Percentiles rank a stretch among this genome's conserved stretches.
Evolutionary conservation across 2,329 filamentous ascomycete genomes (phyloP).

Genomic region (Coniochaeta pulveracea): DNA sequence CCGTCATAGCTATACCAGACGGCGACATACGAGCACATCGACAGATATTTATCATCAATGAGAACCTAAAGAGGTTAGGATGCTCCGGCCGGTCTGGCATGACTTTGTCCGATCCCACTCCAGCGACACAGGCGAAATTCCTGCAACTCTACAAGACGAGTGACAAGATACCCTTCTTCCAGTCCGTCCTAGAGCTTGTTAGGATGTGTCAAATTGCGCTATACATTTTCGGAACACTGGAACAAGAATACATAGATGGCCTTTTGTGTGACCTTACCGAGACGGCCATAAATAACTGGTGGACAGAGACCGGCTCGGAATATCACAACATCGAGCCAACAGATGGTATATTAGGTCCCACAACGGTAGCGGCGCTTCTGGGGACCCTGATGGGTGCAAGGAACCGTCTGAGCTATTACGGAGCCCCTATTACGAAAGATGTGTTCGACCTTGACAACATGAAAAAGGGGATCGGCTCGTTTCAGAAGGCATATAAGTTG

Average conservation of each 20-base stretch:
- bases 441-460: constrained; percentile 76
- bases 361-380: constrained; percentile 77
- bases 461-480: constrained; percentile 74
- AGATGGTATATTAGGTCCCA: constrained; percentile 85
- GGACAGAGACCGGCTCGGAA: constrained; percentile 85
- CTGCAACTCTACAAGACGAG: constrained; percentile 80
- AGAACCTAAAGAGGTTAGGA: constrained; percentile 81
- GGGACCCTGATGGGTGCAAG: constrained; percentile 83
- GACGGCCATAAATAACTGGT: constrained; percentile 85
- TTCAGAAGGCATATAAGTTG: constrained; percentile 82
- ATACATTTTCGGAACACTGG: constrained; percentile 76
- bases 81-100: constrained; percentile 85
- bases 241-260: constrained; percentile 84
- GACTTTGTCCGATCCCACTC: constrained; percentile 64
- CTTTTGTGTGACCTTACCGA: constrained; percentile 90
- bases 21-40: constrained; percentile 74
- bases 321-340: constrained; percentile 87
- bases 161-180: constrained; percentile 67
- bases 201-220: constrained; percentile 86
- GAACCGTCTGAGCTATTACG: constrained; percentile 76
- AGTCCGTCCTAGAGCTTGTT: constrained; percentile 76
- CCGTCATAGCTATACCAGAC: constrained; percentile 80
- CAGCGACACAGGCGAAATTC: constrained; percentile 83
- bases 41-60: constrained; percentile 84
- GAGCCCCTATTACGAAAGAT: constrained; percentile 79